These are phyloP conservation scores for Paspalum vaginatum DNA, from an alignment of 176 grass and related monocot species.

Conservation along the genomic window DNA sequence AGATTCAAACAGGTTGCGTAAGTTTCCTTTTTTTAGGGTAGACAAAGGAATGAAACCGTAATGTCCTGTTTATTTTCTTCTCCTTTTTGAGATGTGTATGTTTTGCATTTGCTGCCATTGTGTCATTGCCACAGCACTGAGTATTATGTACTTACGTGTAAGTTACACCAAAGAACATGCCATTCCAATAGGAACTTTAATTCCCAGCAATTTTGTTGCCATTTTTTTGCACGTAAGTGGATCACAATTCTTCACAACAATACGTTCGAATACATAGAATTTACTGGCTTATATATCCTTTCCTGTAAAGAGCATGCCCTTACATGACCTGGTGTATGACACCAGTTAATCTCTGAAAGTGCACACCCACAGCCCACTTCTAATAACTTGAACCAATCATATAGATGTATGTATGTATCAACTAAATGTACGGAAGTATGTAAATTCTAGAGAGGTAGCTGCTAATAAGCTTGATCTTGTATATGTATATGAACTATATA, in stretches of 20 bases:
- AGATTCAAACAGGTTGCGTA: background rate
- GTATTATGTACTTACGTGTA: too few relatives aligned
- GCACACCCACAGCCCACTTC: background rate
- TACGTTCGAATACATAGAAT: background rate
- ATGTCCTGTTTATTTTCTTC: too few relatives aligned
- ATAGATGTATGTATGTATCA: background rate
- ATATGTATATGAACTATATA: background rate
- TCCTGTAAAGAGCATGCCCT: background rate
- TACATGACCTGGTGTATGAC: background rate
- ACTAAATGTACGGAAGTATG: background rate
- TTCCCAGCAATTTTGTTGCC: background rate
- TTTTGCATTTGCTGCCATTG: too few relatives aligned
- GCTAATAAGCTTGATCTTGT: background rate
- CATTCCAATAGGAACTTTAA: background rate
- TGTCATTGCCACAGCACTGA: too few relatives aligned
- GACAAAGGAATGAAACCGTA: too few relatives aligned
- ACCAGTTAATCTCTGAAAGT: conserved; percentile 6
- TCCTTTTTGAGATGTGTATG: too few relatives aligned
- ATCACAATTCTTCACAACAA: background rate
- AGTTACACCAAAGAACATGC: too few relatives aligned
- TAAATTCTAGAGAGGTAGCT: background rate
- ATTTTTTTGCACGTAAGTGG: background rate
- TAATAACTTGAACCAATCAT: background rate
- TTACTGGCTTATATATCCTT: background rate
- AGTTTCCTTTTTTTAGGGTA: too few relatives aligned